Conservation (phyloP, 176 grass and related monocot species). For the Paspalum vaginatum region DNA sequence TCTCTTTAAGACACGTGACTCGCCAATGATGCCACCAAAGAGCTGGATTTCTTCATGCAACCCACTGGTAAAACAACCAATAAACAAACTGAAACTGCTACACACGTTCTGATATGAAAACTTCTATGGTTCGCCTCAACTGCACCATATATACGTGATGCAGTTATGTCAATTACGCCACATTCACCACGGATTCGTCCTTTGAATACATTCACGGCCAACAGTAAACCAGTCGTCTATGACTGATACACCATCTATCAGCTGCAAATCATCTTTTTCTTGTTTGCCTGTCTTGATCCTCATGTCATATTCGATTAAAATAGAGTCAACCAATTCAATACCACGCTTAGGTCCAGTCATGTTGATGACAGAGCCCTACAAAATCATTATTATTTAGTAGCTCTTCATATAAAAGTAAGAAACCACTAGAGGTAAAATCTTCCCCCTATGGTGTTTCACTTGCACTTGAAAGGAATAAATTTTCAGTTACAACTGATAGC, state of each 20-base stretch:
- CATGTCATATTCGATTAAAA: slow-evolving; percentile 36
- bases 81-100: not conserved
- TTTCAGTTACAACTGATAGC: slow-evolving; percentile 8
- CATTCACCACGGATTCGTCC: not conserved
- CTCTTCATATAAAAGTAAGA: not conserved
- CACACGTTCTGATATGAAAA: slow-evolving; percentile 23
- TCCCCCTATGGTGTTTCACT: not conserved
- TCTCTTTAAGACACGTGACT: not conserved
- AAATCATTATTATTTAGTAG: slow-evolving; percentile 11
- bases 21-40: slow-evolving; percentile 6
- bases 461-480: not conserved
- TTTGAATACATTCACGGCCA: too few relatives aligned
- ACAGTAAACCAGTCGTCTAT: too few relatives aligned
- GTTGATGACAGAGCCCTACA: slow-evolving; percentile 22
- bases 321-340: not conserved
- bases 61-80: not conserved
- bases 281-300: slow-evolving; percentile 16
- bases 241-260: slow-evolving; percentile 35
- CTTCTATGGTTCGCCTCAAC: slow-evolving; percentile 8
- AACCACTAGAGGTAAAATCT: not conserved
- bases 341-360: slow-evolving; percentile 30
- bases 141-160: not conserved
- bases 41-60: not conserved
- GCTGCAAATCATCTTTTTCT: slow-evolving; percentile 23
- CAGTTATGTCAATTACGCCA: slow-evolving; percentile 1